Percentiles rank a stretch among this genome's conserved stretches.
phyloP scores from a whole-genome alignment of 78 protist genomes.

The Dictyostelium firmibasis region DNA sequence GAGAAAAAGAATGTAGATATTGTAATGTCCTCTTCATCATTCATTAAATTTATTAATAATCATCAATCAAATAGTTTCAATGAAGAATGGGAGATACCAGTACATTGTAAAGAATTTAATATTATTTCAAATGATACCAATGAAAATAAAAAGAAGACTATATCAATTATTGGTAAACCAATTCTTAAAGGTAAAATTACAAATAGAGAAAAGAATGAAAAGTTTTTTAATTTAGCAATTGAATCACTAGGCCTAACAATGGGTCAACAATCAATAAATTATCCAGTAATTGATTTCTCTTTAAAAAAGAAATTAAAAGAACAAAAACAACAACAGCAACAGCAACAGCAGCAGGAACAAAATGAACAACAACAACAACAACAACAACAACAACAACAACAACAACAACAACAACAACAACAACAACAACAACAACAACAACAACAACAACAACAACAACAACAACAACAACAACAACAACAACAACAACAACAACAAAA shows the following conservation, averaged over 20 bases:
- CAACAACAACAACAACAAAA: no score
- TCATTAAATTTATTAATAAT: constrained; percentile 53
- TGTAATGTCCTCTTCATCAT: constrained; percentile 58
- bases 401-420: not conserved
- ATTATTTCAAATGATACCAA: not conserved
- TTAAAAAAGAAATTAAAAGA: not conserved
- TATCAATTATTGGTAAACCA: constrained; percentile 65
- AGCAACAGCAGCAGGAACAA: not conserved
- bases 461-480: not conserved
- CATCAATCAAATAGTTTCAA: not conserved
- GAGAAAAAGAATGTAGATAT: constrained; percentile 65
- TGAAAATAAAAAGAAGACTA: not conserved
- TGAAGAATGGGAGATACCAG: constrained; percentile 69
- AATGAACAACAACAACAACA: not conserved
- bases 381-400: not conserved
- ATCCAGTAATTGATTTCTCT: constrained; percentile 43
- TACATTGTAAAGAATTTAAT: constrained; percentile 4
- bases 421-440: not conserved
- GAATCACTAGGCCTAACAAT: constrained; percentile 58
- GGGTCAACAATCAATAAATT: constrained; percentile 11
- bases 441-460: not conserved
- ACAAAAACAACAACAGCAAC: not conserved
- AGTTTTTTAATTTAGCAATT: constrained; percentile 45
- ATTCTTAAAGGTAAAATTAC: constrained; percentile 34
- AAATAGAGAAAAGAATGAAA: constrained; percentile 66